A percentile compares a stretch with the other conserved stretches of the same genome.
These are phyloP conservation scores for Corymbia citriodora DNA, from an alignment of 441 rosid genomes.

Conservation along the genomic window DNA sequence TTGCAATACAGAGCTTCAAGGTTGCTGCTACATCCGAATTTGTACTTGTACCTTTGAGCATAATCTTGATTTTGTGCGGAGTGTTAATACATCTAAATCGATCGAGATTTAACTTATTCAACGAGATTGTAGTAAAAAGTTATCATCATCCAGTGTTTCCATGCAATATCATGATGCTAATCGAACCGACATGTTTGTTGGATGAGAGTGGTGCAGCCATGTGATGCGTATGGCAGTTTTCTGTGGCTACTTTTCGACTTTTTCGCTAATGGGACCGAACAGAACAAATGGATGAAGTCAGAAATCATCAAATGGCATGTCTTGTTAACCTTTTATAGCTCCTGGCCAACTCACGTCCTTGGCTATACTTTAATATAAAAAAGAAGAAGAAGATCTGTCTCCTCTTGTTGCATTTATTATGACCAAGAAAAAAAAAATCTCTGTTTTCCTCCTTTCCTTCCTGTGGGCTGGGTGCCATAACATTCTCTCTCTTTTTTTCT, in stretches of 20 bases:
- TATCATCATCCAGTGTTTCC: not conserved
- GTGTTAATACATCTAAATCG: not conserved
- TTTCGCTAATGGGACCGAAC: not conserved
- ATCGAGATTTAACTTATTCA: not conserved
- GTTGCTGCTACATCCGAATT: not conserved
- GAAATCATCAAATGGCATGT: not conserved
- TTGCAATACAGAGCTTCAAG: not conserved
- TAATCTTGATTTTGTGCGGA: not conserved
- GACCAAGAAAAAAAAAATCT: not conserved
- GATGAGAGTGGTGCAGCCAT: not conserved
- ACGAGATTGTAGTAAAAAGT: not conserved
- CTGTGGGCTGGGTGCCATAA: not conserved
- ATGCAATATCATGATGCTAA: not conserved
- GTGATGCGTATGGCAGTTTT: not conserved
- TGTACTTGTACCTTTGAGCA: not conserved
- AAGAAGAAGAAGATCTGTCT: not conserved
- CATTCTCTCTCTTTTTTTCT: not conserved
- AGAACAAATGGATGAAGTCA: not conserved
- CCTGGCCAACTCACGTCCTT: not conserved
- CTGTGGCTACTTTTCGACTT: not conserved
- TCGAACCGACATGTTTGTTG: not conserved
- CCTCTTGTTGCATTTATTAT: not conserved
- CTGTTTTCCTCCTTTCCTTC: not conserved
- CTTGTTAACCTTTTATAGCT: not conserved
- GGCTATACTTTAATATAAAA: not conserved